These are phyloP conservation scores for Clonostachys rosea DNA, from an alignment of 2,329 filamentous ascomycete genomes.

Conservation along the genomic window DNA sequence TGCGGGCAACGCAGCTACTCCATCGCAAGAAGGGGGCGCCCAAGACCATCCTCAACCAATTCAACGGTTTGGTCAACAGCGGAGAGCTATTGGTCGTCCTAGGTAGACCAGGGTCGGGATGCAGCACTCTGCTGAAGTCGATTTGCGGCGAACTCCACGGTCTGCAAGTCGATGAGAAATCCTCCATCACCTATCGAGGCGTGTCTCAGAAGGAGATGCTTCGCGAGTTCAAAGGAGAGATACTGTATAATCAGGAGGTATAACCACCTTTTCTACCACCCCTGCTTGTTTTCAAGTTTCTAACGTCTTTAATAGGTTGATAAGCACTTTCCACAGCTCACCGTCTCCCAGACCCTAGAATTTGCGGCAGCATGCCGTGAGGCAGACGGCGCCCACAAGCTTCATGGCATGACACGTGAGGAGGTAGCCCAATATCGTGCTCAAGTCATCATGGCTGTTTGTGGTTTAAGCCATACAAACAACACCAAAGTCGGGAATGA, in stretches of 20 bases:
- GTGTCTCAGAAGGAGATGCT: conserved; percentile 47
- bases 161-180: conserved; percentile 42
- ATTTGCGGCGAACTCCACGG: conserved; percentile 57
- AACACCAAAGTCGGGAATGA: conserved; percentile 74
- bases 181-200: conserved; percentile 59
- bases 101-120: conserved; percentile 61
- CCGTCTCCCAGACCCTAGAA: conserved; percentile 67
- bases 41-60: conserved; percentile 58
- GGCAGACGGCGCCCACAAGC: conserved; percentile 49
- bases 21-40: conserved; percentile 34
- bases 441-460: conserved; percentile 64
- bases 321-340: conserved; percentile 73
- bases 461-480: conserved; percentile 67
- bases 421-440: conserved; percentile 60
- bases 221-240: conserved; percentile 58
- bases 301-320: conserved; percentile 40
- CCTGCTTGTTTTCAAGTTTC: no score
- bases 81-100: conserved; percentile 68
- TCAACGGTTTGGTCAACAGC: conserved; percentile 58
- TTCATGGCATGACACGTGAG: conserved; percentile 55
- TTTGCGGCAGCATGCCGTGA: conserved; percentile 69
- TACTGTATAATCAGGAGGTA: conserved; percentile 72
- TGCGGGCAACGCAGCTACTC: conserved; percentile 52
- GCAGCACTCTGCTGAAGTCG: conserved; percentile 59
- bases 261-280: neutral